phyloP scores from a whole-genome alignment of 768 basidiomycete genomes.

The Erythrobasidium yunnanense region DNA sequence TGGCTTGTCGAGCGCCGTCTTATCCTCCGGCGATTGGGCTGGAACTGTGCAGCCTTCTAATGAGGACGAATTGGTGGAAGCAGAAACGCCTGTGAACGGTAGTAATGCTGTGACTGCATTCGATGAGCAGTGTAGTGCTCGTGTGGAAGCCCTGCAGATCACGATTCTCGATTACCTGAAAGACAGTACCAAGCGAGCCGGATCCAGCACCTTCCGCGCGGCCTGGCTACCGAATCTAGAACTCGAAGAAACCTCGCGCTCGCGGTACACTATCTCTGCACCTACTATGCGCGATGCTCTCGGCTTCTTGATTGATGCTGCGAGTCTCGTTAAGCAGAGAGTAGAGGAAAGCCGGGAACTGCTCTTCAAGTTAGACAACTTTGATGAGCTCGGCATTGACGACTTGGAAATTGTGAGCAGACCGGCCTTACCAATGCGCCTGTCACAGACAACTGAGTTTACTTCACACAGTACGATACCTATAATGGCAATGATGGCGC shows the following conservation, averaged over 20 bases:
- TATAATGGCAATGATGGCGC: too few relatives aligned
- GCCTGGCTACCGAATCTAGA: conserved; percentile 28
- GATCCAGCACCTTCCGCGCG: conserved; percentile 29
- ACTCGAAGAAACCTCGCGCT: conserved; percentile 10
- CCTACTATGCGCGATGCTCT: conserved; percentile 48
- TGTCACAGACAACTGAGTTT: too few relatives aligned
- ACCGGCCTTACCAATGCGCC: conserved; percentile 17
- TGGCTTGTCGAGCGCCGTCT: conserved; percentile 59
- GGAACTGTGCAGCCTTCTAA: conserved; percentile 54
- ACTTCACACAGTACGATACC: too few relatives aligned
- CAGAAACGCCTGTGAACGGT: conserved; percentile 49
- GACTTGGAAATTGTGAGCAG: conserved; percentile 58
- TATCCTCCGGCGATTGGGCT: conserved; percentile 60
- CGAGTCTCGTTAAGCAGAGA: conserved; percentile 23
- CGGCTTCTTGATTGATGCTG: conserved; percentile 48
- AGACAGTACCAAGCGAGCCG: conserved; percentile 29
- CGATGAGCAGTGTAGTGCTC: conserved; percentile 24
- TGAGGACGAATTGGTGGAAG: conserved; percentile 55
- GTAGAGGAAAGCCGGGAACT: conserved; percentile 50
- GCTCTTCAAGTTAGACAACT: conserved; percentile 59
- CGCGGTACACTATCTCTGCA: conserved; percentile 7
- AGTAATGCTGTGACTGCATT: too few relatives aligned
- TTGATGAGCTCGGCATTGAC: conserved; percentile 59
- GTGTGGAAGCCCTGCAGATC: conserved; percentile 31
- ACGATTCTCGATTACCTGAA: conserved; percentile 39